phyloP scores from a whole-genome alignment of 2,329 filamentous ascomycete genomes.

The Thermothelomyces thermophilus region DNA sequence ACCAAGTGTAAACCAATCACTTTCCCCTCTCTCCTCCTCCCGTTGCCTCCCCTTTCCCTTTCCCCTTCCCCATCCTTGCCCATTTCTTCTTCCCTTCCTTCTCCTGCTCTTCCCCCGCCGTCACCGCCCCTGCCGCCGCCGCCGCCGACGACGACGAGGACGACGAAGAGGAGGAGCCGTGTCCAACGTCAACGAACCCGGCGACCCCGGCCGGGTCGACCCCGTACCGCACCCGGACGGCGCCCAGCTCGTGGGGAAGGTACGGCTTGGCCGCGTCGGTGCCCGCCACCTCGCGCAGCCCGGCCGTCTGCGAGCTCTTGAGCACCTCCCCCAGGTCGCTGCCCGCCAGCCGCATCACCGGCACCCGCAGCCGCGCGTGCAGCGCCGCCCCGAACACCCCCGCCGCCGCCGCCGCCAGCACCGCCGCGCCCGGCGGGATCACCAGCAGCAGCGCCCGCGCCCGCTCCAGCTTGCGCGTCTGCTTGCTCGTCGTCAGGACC shows the following conservation, averaged over 20 bases:
- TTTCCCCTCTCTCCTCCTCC: background rate
- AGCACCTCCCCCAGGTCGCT: constrained; percentile 15
- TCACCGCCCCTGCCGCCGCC: no score
- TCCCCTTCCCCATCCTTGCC: background rate
- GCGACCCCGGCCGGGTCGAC: constrained; percentile 17
- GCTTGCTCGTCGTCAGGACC: background rate
- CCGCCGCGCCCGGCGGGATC: constrained; percentile 9
- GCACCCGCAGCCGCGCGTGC: constrained; percentile 12
- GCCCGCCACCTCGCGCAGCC: constrained; percentile 10
- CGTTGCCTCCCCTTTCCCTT: background rate
- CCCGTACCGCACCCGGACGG: constrained; percentile 15
- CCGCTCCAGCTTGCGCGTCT: constrained; percentile 1
- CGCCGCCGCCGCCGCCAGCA: background rate
- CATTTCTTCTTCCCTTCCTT: no score
- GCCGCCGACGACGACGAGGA: no score
- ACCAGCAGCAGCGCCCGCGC: constrained; percentile 15
- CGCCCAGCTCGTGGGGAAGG: constrained; percentile 17
- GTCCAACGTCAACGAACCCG: constrained; percentile 1
- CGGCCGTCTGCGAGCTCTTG: constrained; percentile 21
- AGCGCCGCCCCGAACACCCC: constrained; percentile 3
- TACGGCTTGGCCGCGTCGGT: constrained; percentile 21
- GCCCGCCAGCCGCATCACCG: constrained; percentile 18
- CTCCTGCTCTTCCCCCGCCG: no score
- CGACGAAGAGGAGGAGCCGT: no score
- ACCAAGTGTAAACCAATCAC: background rate